Percentiles rank a stretch among this genome's conserved stretches.
These are phyloP conservation scores for Rutstroemia sp. DNA, from an alignment of 2,329 filamentous ascomycete species.

Conservation along the genomic window DNA sequence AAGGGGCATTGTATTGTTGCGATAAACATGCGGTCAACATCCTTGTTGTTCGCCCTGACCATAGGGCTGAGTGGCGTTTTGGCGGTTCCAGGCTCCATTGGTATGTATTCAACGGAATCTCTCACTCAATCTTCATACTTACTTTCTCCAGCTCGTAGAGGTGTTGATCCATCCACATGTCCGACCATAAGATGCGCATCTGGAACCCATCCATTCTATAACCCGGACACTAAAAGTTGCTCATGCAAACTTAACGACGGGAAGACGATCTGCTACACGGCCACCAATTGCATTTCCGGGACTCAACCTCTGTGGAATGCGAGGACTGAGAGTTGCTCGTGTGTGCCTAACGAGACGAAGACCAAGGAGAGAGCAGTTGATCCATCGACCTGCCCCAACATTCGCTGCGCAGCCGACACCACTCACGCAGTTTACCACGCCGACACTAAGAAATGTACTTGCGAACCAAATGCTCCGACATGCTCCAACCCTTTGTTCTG, in stretches of 20 bases:
- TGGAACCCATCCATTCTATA: constrained; percentile 11
- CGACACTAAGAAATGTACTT: constrained; percentile 13
- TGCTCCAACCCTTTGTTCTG: constrained; percentile 14
- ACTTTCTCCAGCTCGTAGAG: not conserved
- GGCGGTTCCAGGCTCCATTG: not conserved
- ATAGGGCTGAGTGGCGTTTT: constrained; percentile 4
- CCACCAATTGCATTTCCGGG: constrained; percentile 5
- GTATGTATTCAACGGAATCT: not conserved
- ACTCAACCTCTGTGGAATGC: constrained; percentile 1
- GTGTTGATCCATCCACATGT: constrained; percentile 10
- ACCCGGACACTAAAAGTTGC: constrained; percentile 6
- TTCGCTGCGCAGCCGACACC: constrained; percentile 12
- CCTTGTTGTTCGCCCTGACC: not conserved
- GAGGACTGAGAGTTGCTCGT: constrained; percentile 8
- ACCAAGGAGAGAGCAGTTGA: not conserved
- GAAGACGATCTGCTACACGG: constrained; percentile 2
- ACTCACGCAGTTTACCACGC: constrained; percentile 13
- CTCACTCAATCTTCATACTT: not conserved
- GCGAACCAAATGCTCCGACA: constrained; percentile 8
- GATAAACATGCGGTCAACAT: not conserved
- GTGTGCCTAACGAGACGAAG: not conserved
- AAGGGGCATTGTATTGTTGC: not conserved
- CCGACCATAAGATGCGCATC: constrained; percentile 9
- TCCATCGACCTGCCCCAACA: constrained; percentile 10
- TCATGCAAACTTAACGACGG: constrained; percentile 7